Conservation (phyloP, 192 early-diverging fungal genomes). For the Podochytrium sp. region DNA sequence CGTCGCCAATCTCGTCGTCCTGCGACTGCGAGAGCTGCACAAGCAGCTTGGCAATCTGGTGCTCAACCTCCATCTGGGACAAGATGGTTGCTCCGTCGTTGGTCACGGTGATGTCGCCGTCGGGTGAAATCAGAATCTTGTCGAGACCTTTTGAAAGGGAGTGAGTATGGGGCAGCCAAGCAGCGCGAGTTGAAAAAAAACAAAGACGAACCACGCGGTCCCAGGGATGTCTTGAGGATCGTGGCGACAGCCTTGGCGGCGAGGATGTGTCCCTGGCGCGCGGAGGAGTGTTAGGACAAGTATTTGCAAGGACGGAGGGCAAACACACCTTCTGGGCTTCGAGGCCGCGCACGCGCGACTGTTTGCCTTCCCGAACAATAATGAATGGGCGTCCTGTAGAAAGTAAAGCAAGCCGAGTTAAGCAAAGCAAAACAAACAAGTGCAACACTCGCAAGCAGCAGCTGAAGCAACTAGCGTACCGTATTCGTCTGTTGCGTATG, state of each 20-base stretch:
- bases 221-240: slow-evolving; percentile 97
- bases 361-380: slow-evolving; percentile 96
- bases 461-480: slow-evolving; percentile 27
- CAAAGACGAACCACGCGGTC: slow-evolving; percentile 79
- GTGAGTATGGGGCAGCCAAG: neutral
- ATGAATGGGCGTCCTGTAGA: slow-evolving; percentile 85
- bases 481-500: slow-evolving; percentile 97
- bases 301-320: neutral
- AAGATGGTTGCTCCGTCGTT: slow-evolving; percentile 99
- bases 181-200: neutral
- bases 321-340: slow-evolving; percentile 92
- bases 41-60: slow-evolving; percentile 97
- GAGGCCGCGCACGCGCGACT: slow-evolving; percentile 85
- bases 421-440: neutral
- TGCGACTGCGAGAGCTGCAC: slow-evolving; percentile 97
- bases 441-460: neutral
- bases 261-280: slow-evolving; percentile 88
- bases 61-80: slow-evolving; percentile 96
- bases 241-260: slow-evolving; percentile 96
- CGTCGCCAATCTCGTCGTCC: slow-evolving; percentile 99
- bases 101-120: slow-evolving; percentile 98
- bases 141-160: slow-evolving; percentile 75
- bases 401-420: neutral
- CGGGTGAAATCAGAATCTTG: slow-evolving; percentile 99
- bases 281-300: slow-evolving; percentile 1